Conservation (phyloP, 2,329 filamentous ascomycete species). For the Hypomyces perniciosus region DNA sequence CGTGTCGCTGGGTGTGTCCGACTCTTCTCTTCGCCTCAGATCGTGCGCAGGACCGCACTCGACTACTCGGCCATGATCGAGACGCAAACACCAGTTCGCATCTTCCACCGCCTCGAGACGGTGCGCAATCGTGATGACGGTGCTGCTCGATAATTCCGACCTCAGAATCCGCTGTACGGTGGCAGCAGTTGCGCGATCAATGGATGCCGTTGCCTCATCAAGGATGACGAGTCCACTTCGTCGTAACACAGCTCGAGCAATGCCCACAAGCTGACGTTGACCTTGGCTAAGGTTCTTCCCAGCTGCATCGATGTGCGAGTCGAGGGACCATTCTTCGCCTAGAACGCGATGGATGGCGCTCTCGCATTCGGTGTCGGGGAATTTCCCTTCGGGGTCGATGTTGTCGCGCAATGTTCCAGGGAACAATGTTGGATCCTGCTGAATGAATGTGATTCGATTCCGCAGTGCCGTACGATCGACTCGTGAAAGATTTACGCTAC, state of each 20-base stretch:
- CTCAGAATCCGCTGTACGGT: slow-evolving; percentile 53
- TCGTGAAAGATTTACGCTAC: slow-evolving; percentile 44
- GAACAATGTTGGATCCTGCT: slow-evolving; percentile 58
- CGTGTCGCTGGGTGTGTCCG: not conserved
- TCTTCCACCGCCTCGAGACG: slow-evolving; percentile 56
- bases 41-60: slow-evolving; percentile 38
- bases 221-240: slow-evolving; percentile 55
- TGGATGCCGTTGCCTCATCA: slow-evolving; percentile 61
- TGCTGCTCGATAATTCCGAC: slow-evolving; percentile 48
- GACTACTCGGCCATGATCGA: slow-evolving; percentile 47
- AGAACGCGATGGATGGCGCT: slow-evolving; percentile 55
- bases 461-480: slow-evolving; percentile 52
- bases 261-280: slow-evolving; percentile 56
- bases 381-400: slow-evolving; percentile 60
- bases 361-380: slow-evolving; percentile 45
- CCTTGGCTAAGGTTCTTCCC: slow-evolving; percentile 59
- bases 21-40: not conserved
- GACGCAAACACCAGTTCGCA: slow-evolving; percentile 48
- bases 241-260: slow-evolving; percentile 54
- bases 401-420: slow-evolving; percentile 56
- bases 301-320: slow-evolving; percentile 50
- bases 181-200: slow-evolving; percentile 53
- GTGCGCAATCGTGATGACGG: slow-evolving; percentile 63
- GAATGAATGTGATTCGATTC: slow-evolving; percentile 55
- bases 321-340: slow-evolving; percentile 40